Evolutionary conservation across 2,329 filamentous ascomycete genomes (phyloP), one percentile per base, ranked within the genome.

Genomic region (Calonectria pseudoreteaudii): DNA sequence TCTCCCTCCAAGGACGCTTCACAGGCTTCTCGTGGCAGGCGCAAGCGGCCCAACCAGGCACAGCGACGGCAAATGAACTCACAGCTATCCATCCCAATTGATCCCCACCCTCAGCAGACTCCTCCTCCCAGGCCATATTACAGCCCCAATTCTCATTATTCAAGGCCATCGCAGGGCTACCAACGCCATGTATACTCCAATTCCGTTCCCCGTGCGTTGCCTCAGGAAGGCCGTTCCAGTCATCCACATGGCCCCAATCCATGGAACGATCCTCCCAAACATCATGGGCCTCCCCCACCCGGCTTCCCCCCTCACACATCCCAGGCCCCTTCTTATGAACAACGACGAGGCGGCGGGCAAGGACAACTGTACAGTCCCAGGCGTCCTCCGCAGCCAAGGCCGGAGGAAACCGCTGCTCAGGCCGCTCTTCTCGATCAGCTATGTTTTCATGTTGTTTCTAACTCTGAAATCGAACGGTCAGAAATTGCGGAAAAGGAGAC

Each of bases 401-500:
- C 84, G 0, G 88, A 90, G 41, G 87, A 91, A 58, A 75, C 91
- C 18, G 81, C 84, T n/a, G 81, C 81, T 1, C 90, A 92, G 80
- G 83, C 85, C 13, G 81, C 82, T 20, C 80, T 89, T 18, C 85
- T 93, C 18, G 89, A 92, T 28, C 78, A 79, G 0, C 82, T 92
- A 2, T 88, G 88, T 73, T 82, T 80, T 56, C 74, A 81, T 36
- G 81, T 84, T 18, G 78, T 95, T 23, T 84, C 88, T 0, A 87
- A 86, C 49, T 90, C 91, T 1, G 91, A 93, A 77, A 95, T 96
- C 75, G 88, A 88, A 47, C 80, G 84, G 1, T 83, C 85, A 1
- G 94, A 97, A 77, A 90, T 93, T 66, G 85, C 88, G 3, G 89
- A 92, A 76, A 97, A 97, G 80, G 93, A 97, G 78, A 81, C 83